Conservation (phyloP, 2,329 filamentous ascomycete species). For the Juglanconis sp. region DNA sequence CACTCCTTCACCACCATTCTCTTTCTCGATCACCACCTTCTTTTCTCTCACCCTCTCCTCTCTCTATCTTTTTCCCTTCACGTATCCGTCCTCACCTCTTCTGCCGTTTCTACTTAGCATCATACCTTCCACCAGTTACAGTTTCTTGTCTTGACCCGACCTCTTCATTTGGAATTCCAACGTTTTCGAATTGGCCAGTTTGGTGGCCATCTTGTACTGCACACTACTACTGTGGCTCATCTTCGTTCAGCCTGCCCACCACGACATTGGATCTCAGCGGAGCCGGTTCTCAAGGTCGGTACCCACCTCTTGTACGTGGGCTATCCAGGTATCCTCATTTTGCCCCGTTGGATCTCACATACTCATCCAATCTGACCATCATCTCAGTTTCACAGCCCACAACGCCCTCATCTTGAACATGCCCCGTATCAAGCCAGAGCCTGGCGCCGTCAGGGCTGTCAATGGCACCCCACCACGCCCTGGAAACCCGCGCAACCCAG, state of each 20-base stretch:
- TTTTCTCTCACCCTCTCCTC: not conserved
- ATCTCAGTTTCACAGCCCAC: not conserved
- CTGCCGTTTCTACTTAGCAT: not conserved
- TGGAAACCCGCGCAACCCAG: not conserved
- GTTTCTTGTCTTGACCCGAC: not conserved
- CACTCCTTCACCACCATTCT: not conserved
- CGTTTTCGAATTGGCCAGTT: not conserved
- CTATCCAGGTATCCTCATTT: too few relatives aligned
- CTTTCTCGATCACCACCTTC: not conserved
- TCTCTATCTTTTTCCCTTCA: not conserved
- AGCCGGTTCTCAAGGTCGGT: not conserved
- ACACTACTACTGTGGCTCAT: not conserved
- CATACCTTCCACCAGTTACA: not conserved
- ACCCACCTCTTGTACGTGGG: not conserved
- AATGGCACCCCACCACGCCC: not conserved
- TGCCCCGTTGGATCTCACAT: too few relatives aligned
- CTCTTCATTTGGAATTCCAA: not conserved
- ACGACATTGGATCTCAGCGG: too few relatives aligned
- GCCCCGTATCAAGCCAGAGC: slow-evolving; percentile 8
- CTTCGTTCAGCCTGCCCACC: too few relatives aligned
- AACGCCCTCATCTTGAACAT: not conserved
- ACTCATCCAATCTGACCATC: not conserved
- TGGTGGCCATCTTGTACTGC: not conserved
- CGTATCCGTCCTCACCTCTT: not conserved
- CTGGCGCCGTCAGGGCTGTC: not conserved